Conservation (phyloP, 1,139 yeast species). For the Magnusiomyces ingens region DNA sequence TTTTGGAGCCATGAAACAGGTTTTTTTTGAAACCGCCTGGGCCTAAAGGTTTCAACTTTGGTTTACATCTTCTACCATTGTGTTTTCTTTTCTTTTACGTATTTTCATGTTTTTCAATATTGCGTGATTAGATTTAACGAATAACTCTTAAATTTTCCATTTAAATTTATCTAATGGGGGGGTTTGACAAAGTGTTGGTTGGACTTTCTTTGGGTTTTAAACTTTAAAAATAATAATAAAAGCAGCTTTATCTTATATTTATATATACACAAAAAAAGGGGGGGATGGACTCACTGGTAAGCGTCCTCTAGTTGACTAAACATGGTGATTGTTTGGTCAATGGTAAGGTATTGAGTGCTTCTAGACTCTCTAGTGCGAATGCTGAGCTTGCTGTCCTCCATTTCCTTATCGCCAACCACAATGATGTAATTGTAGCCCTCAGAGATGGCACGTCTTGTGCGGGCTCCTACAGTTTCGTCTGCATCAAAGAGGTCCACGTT, state of each 20-base stretch:
- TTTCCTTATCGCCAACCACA: conserved; percentile 83
- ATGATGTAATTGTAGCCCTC: conserved; percentile 76
- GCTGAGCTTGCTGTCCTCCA: conserved; percentile 53
- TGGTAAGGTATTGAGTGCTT: conserved; percentile 31
- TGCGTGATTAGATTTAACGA: too few relatives aligned
- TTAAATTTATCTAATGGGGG: too few relatives aligned
- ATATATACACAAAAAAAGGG: not conserved
- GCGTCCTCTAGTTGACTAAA: conserved; percentile 27
- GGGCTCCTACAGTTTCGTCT: conserved; percentile 69
- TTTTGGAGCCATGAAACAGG: too few relatives aligned
- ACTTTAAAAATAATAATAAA: not conserved
- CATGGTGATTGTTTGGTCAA: conserved; percentile 25
- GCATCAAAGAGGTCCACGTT: conserved; percentile 71
- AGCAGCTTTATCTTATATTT: not conserved
- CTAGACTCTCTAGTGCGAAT: conserved; percentile 58
- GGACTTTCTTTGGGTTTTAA: too few relatives aligned
- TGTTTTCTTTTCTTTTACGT: too few relatives aligned
- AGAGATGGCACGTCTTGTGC: conserved; percentile 70
- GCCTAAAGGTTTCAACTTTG: too few relatives aligned
- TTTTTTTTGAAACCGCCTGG: too few relatives aligned
- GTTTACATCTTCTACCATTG: too few relatives aligned
- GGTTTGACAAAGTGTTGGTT: too few relatives aligned
- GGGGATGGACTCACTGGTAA: conserved; percentile 9
- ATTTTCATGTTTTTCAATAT: too few relatives aligned
- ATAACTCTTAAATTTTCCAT: too few relatives aligned